These are phyloP conservation scores for Polyporus tsugae DNA, from an alignment of 1,284 basidiomycete genomes.

Conservation along the genomic window DNA sequence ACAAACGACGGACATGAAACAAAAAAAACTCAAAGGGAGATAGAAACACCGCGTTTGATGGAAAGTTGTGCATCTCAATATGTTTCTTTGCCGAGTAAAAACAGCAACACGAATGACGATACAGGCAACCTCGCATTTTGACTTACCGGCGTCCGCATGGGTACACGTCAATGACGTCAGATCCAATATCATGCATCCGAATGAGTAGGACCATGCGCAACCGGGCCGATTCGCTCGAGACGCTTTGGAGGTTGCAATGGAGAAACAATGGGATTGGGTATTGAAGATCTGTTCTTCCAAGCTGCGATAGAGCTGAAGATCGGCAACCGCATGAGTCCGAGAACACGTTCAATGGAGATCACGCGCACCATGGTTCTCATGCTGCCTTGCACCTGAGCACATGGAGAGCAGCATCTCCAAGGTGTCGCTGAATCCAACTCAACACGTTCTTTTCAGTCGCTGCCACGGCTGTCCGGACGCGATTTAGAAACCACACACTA, in stretches of 20 bases:
- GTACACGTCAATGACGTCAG: not conserved
- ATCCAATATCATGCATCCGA: not conserved
- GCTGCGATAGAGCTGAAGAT: not conserved
- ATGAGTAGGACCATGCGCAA: not conserved
- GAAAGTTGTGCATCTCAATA: not conserved
- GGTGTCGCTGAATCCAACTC: not conserved
- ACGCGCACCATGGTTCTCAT: not conserved
- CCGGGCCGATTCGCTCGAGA: not conserved
- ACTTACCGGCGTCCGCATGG: not conserved
- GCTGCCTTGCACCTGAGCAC: not conserved
- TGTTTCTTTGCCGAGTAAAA: not conserved
- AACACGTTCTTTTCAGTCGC: not conserved
- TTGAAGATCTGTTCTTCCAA: not conserved
- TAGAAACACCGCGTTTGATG: not conserved
- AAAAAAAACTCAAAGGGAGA: not conserved
- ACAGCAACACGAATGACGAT: slow-evolving; percentile 1
- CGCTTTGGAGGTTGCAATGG: not conserved
- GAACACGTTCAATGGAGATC: not conserved
- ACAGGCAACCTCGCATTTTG: not conserved
- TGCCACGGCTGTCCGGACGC: not conserved
- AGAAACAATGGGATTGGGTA: not conserved
- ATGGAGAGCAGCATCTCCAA: not conserved
- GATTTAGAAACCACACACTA: not conserved
- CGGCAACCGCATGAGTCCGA: not conserved
- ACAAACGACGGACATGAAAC: not conserved